Evolutionary conservation across 2,329 filamentous ascomycete genomes (phyloP).

Genomic region (Rugonectria rugulosa): DNA sequence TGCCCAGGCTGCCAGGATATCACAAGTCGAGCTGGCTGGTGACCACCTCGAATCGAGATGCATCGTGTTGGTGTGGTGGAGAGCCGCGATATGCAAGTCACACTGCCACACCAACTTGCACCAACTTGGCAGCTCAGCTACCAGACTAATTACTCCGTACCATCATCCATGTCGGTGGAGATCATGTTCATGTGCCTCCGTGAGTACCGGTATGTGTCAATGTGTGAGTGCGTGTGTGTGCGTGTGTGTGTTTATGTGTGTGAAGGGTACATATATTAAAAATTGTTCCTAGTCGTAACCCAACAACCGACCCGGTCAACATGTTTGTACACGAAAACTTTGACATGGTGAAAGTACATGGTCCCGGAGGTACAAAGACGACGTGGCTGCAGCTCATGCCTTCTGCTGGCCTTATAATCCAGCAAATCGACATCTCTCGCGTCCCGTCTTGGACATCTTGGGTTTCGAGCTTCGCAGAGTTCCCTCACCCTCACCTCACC

Average conservation of each 20-base stretch:
- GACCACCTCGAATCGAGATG: no score
- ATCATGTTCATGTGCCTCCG: neutral
- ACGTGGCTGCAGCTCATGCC: neutral
- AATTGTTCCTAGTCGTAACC: slow-evolving; percentile 11
- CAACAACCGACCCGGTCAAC: slow-evolving; percentile 4
- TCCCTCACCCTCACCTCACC: neutral
- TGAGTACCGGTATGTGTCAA: neutral
- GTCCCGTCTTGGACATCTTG: neutral
- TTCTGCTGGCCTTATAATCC: neutral
- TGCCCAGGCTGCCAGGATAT: no score
- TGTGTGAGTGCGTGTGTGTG: neutral
- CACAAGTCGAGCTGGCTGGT: no score
- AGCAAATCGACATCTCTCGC: neutral
- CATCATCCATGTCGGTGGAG: no score
- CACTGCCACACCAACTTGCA: no score
- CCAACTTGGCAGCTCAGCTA: no score
- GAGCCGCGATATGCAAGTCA: no score
- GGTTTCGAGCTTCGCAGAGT: neutral
- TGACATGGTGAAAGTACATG: slow-evolving; percentile 13
- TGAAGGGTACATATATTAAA: slow-evolving; percentile 12
- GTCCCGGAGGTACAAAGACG: slow-evolving; percentile 10
- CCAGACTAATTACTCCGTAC: no score
- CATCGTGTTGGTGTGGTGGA: no score
- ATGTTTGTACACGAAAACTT: slow-evolving; percentile 20
- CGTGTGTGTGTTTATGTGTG: neutral